Base-by-base conservation (phyloP, 805 yeast genomes). In the Ogataea nitratoaversa region DNA sequence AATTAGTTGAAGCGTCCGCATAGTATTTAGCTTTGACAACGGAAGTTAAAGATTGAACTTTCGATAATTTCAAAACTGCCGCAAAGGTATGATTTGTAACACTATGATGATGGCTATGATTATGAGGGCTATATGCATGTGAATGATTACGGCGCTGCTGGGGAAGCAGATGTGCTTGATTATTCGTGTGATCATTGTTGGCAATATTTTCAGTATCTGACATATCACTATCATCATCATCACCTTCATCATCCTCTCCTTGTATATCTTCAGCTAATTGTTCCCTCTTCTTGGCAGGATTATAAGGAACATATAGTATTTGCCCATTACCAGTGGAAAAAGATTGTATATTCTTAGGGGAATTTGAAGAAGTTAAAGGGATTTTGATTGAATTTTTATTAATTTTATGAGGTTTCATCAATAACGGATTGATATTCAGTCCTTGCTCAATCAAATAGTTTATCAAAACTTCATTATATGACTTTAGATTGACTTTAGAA, bases 41-140 rank as follows among this genome's bases (percentile, higher is more conserved):
- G n/a, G 66, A 59, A 25, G 60, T 62, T 13, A 72, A 52, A 2
- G 65, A 48, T 13, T 66, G 63, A 23, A 65, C 67, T 46, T 67
- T 71, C 9, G 61, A 52, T 2, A 76, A 52, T 47, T 72, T 76
- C 2, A 76, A 49, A 11, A 76, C 66, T 9, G 74, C 68, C 0
- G 72, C 78, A 57, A 76, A 74, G 1, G 77, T 72, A 54, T 75
- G 81, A 19, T 74, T 56, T 2, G 65, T 49, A 3, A 54, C 59
- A 27, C 48, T 56, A 39, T 57, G 62, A 24, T 47, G 58, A 19
- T 34, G 33, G 6, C 24, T 16, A 25, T 19, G 38, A 18, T 8
- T 22, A 28, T 20, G 33, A 20, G 3, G 17, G 11, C 32, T 20
- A 17, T 32, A 37, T 23, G 11, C 31, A 16, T n/a, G 19, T 34